Evolutionary conservation across 2,329 filamentous ascomycete species (phyloP).

Genomic region (Aspergillus clavatus): DNA sequence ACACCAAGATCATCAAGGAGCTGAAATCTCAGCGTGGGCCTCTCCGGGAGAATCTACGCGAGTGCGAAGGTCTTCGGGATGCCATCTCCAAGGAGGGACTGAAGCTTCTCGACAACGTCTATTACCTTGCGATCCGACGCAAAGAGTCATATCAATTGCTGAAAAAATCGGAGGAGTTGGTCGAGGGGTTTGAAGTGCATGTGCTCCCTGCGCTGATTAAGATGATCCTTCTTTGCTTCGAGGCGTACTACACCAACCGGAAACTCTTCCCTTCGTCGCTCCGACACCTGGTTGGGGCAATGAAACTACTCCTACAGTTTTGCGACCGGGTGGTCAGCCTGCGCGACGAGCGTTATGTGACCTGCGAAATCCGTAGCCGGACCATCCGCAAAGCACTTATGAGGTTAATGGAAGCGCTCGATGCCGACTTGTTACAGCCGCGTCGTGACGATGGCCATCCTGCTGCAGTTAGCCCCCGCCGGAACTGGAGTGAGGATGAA

Average conservation of each 20-base stretch:
- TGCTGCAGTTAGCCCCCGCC: not conserved
- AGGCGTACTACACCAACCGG: slow-evolving; percentile 14
- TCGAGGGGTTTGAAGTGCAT: slow-evolving; percentile 17
- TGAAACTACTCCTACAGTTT: slow-evolving; percentile 14
- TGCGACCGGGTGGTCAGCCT: slow-evolving; percentile 13
- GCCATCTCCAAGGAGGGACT: slow-evolving; percentile 9
- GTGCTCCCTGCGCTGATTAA: slow-evolving; percentile 16
- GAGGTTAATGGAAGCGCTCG: slow-evolving; percentile 10
- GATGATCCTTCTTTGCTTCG: slow-evolving; percentile 16
- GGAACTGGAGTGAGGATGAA: slow-evolving; percentile 22
- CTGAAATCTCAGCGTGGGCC: not conserved
- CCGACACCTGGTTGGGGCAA: slow-evolving; percentile 12
- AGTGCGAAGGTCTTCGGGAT: slow-evolving; percentile 10
- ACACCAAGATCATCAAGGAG: slow-evolving; percentile 1
- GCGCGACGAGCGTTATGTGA: slow-evolving; percentile 7
- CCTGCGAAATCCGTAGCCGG: slow-evolving; percentile 2
- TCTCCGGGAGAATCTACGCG: not conserved
- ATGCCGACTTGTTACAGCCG: slow-evolving; percentile 1
- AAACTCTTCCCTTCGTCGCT: slow-evolving; percentile 13
- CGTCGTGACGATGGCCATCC: not conserved
- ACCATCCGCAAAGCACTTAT: slow-evolving; percentile 8
- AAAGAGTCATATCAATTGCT: not conserved
- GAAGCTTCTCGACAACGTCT: slow-evolving; percentile 12
- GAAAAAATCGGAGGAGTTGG: slow-evolving; percentile 6
- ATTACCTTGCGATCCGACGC: slow-evolving; percentile 1